Base-by-base conservation (phyloP, 805 yeast species). In the Starmerella sirachaensis region DNA sequence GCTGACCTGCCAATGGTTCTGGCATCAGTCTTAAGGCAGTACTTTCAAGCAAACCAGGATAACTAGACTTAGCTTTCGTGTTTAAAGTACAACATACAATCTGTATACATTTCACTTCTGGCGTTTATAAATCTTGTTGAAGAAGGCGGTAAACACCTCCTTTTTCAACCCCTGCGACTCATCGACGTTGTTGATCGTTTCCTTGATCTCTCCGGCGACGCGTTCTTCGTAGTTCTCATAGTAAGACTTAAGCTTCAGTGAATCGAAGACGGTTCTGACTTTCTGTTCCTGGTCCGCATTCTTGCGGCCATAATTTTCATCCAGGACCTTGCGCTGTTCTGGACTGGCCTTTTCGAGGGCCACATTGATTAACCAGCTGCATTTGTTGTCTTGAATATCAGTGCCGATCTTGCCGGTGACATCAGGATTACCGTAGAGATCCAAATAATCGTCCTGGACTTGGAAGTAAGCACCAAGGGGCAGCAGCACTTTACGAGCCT, bases 391-490 rank as follows among this genome's bases (percentile, higher is more conserved):
- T 65, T 81, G 81, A 57, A 91, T 91, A 60, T 91, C 99, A 43
- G 98, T 91, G 51, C 99, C 99, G 51, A 91, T 84, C 69, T 91
- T 91, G 47, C 99, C 99, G 56, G 86, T 91, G 55, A 88, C 84
- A 57, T 82, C 93, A 29, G 98, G 95, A 53, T 88, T 84, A 49
- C 98, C 99, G 57, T 83, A 91, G 62, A 95, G 83, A 63, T 91
- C 99, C 49, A 91, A 72, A 66, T 70, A 91, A 61, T 91, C 99
- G 59, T 91, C 99, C 66, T 91, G 98, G 51, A 91, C 83, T 68
- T 91, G 99, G 78, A 91, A 91, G 61, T 91, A 91, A 62, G 91
- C 96, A 42, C 99, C 99, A 50, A 91, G 72, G 40, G 96, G 96
- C 48, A 91, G 76, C 60, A 91, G 70, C 29, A 91, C 76, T 50